These are phyloP conservation scores for Collariella sp. DNA, from an alignment of 495 filamentous ascomycete species.

Conservation along the genomic window DNA sequence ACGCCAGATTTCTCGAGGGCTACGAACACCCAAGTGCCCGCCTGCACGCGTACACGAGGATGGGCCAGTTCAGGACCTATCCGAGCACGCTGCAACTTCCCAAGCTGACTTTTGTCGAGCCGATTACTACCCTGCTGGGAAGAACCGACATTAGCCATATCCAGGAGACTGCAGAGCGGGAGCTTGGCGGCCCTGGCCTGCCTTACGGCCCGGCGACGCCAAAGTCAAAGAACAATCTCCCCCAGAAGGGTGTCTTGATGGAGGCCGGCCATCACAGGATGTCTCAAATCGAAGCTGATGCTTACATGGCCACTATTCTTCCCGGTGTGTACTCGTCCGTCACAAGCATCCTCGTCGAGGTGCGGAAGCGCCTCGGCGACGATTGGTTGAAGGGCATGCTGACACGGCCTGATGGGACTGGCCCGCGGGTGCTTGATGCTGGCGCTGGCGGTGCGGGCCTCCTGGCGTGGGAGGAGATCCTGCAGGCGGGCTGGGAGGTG, in stretches of 20 bases:
- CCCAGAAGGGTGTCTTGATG: slow-evolving; percentile 61
- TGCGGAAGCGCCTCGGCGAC: slow-evolving; percentile 73
- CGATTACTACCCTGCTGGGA: slow-evolving; percentile 55
- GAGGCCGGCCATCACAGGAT: slow-evolving; percentile 63
- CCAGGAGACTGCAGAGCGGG: slow-evolving; percentile 52
- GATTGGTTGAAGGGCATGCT: slow-evolving; percentile 69
- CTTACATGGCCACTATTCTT: slow-evolving; percentile 67
- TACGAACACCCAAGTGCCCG: slow-evolving; percentile 21
- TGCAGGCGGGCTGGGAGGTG: slow-evolving; percentile 69
- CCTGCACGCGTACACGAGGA: slow-evolving; percentile 56
- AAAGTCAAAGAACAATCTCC: slow-evolving; percentile 30
- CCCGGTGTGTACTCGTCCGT: slow-evolving; percentile 71
- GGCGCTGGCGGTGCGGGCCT: slow-evolving; percentile 78
- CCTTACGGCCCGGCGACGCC: slow-evolving; percentile 55
- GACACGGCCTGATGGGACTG: slow-evolving; percentile 51
- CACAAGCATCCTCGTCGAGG: slow-evolving; percentile 68
- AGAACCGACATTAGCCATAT: slow-evolving; percentile 66
- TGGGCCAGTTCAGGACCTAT: slow-evolving; percentile 55
- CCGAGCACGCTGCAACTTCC: slow-evolving; percentile 69
- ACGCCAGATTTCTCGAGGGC: slow-evolving; percentile 26
- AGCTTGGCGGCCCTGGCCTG: slow-evolving; percentile 66
- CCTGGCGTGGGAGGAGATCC: slow-evolving; percentile 73
- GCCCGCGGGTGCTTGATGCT: slow-evolving; percentile 73
- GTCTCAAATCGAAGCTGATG: slow-evolving; percentile 80
- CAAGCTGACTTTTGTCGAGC: slow-evolving; percentile 52